phyloP scores from a whole-genome alignment of 306 rosid genomes.

The Begonia fuchsioides region DNA sequence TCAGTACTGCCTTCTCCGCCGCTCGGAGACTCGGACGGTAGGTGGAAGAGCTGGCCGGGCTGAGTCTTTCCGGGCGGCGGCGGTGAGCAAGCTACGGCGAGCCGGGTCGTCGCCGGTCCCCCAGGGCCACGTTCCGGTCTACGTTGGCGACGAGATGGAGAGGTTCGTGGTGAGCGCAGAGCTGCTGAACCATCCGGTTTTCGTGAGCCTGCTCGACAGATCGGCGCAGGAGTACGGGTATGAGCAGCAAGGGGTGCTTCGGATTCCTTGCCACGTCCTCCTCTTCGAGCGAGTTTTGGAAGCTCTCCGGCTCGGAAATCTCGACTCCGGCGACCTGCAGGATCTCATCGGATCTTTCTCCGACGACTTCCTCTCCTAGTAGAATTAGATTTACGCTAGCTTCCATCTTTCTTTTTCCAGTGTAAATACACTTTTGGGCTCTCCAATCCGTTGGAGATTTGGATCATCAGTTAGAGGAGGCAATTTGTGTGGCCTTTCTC shows the following conservation, averaged over 20 bases:
- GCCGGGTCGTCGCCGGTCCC: constrained; percentile 23
- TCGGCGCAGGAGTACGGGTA: constrained; percentile 93
- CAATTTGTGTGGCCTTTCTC: too few species aligned
- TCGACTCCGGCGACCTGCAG: constrained; percentile 29
- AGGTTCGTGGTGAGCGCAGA: constrained; percentile 68
- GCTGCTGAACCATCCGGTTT: constrained; percentile 71
- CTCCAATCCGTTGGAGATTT: neutral
- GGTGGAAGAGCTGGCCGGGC: constrained; percentile 3
- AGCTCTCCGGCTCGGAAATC: constrained; percentile 46
- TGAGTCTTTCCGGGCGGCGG: constrained; percentile 24
- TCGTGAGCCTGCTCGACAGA: constrained; percentile 57
- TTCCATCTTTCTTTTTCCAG: too few species aligned
- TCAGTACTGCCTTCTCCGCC: constrained; percentile 60
- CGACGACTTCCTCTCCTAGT: constrained; percentile 16
- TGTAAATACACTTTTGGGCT: too few species aligned
- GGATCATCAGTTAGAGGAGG: neutral
- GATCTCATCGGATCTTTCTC: constrained; percentile 35
- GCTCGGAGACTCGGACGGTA: constrained; percentile 10
- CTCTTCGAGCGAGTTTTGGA: constrained; percentile 75
- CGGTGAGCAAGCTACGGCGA: constrained; percentile 7
- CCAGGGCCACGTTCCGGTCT: constrained; percentile 74
- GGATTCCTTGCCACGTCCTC: constrained; percentile 75
- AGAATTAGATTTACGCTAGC: too few species aligned
- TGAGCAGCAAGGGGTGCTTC: constrained; percentile 73
- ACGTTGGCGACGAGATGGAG: constrained; percentile 96